phyloP scores from a whole-genome alignment of 257 asterid genomes.

The Coffea canephora region DNA sequence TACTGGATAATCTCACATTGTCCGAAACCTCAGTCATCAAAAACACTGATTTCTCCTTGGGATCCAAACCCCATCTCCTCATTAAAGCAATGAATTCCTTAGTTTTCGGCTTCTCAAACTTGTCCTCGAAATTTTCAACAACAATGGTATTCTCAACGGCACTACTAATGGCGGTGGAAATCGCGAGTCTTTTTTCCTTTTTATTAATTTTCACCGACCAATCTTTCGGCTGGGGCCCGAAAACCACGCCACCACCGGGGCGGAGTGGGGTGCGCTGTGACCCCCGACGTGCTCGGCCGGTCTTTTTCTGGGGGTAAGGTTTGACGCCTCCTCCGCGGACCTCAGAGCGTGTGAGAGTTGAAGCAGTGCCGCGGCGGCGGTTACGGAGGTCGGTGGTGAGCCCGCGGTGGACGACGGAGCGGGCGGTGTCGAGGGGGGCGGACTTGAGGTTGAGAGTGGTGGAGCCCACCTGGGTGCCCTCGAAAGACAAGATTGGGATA shows the following conservation, averaged over 20 bases:
- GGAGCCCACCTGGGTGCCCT: constrained; percentile 75
- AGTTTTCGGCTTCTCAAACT: constrained; percentile 82
- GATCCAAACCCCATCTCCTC: constrained; percentile 82
- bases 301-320: constrained; percentile 85
- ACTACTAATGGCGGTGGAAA: constrained; percentile 83
- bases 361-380: constrained; percentile 92
- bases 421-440: constrained; percentile 83
- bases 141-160: constrained; percentile 69
- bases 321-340: constrained; percentile 90
- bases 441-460: constrained; percentile 68
- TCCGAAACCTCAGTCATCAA: constrained; percentile 76
- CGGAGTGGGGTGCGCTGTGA: constrained; percentile 88
- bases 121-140: constrained; percentile 74
- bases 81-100: constrained; percentile 74
- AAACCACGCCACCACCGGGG: constrained; percentile 93
- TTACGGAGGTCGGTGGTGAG: constrained; percentile 83
- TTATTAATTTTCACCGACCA: constrained; percentile 86
- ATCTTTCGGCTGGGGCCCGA: constrained; percentile 94
- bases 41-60: constrained; percentile 75
- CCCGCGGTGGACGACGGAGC: constrained; percentile 98
- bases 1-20: constrained; percentile 61
- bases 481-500: constrained; percentile 79
- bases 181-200: constrained; percentile 83
- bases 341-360: constrained; percentile 92
- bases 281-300: constrained; percentile 91